Conservation (phyloP, 2,329 filamentous ascomycete genomes). For the Aureobasidium mangrovei region DNA sequence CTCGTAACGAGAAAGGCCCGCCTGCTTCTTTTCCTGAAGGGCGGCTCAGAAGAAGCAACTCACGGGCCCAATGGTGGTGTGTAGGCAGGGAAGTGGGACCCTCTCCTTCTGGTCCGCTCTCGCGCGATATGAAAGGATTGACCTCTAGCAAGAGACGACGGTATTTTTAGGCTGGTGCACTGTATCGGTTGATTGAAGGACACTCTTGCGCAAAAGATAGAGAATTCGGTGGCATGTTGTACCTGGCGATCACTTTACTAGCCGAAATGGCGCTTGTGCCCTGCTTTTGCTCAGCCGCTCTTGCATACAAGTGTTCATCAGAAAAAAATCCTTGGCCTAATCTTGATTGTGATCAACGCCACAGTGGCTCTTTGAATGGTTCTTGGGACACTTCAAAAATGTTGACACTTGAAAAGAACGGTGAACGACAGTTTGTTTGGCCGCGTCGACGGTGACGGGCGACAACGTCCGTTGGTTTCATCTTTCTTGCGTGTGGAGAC, state of each 20-base stretch:
- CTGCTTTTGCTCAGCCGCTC: not conserved
- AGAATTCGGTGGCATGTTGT: constrained; percentile 2
- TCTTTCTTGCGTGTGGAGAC: constrained; percentile 1
- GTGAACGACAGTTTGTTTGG: not conserved
- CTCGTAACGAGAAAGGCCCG: constrained; percentile 5
- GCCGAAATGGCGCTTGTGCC: not conserved
- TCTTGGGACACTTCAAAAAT: too few species aligned
- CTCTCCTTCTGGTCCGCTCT: not conserved
- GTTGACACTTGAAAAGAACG: not conserved
- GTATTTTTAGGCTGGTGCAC: not conserved
- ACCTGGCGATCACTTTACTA: constrained; percentile 7
- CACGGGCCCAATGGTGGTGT: constrained; percentile 10
- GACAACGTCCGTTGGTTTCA: constrained; percentile 3
- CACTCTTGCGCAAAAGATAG: not conserved
- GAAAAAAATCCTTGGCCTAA: not conserved
- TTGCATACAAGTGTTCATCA: not conserved
- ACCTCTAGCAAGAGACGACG: not conserved
- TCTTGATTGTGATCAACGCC: not conserved
- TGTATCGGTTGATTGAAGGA: not conserved
- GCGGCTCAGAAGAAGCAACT: not conserved
- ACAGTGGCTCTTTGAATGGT: too few species aligned
- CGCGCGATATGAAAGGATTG: not conserved
- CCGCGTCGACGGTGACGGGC: not conserved
- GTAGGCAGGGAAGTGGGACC: not conserved
- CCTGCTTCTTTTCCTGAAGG: not conserved